These are phyloP conservation scores for Peronospora farinosa DNA, from an alignment of 352 stramenopile species.

Conservation along the genomic window DNA sequence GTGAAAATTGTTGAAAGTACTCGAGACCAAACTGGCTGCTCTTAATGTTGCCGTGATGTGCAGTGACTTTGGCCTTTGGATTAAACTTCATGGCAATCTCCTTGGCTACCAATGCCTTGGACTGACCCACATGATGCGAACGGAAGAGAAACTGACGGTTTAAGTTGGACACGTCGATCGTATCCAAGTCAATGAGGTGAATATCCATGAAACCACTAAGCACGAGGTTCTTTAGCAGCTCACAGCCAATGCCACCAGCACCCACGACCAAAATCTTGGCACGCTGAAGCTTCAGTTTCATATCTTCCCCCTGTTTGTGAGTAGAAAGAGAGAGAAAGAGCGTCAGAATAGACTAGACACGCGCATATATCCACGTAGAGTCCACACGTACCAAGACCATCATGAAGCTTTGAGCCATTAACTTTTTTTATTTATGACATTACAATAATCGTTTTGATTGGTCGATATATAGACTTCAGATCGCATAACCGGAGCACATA, in stretches of 20 bases:
- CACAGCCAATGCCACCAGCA: slow-evolving; percentile 97
- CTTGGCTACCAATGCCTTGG: slow-evolving; percentile 90
- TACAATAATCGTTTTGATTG: neutral
- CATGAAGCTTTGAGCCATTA: slow-evolving; percentile 20
- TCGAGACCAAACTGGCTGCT: slow-evolving; percentile 85
- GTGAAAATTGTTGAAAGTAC: slow-evolving; percentile 93
- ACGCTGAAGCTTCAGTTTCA: slow-evolving; percentile 64
- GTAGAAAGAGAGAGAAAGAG: neutral
- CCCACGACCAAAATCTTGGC: slow-evolving; percentile 94
- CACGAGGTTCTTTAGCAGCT: slow-evolving; percentile 99
- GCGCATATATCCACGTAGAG: too few species aligned
- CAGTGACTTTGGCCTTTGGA: slow-evolving; percentile 78
- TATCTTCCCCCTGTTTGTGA: slow-evolving; percentile 46
- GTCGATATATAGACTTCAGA: neutral
- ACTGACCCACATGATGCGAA: slow-evolving; percentile 93
- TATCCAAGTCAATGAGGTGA: slow-evolving; percentile 97
- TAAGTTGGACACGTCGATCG: slow-evolving; percentile 99
- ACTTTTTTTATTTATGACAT: slow-evolving; percentile 4
- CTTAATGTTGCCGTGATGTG: slow-evolving; percentile 98
- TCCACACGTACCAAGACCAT: slow-evolving; percentile 46
- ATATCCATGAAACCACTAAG: slow-evolving; percentile 92
- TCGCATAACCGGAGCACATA: neutral
- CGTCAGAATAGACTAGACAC: neutral
- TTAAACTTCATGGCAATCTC: slow-evolving; percentile 88
- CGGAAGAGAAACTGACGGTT: slow-evolving; percentile 99